Percentiles rank a stretch among this genome's conserved stretches.
Evolutionary conservation across 352 stramenopile species (phyloP).

Genomic region (Aphanomyces cochlioides): DNA sequence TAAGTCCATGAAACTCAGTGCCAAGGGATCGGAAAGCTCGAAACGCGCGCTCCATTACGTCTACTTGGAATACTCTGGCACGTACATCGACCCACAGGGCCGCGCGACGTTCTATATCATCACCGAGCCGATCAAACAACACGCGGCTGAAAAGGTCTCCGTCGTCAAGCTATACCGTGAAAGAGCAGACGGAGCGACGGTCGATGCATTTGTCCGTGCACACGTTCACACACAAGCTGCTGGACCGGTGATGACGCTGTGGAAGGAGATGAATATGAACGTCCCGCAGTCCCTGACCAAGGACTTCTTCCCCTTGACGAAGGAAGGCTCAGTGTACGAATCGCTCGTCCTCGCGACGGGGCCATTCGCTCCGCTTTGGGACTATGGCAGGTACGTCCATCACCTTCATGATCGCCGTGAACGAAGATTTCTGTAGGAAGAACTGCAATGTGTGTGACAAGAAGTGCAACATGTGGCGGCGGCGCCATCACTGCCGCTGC

Average conservation of each 20-base stretch:
- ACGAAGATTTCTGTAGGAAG: slow-evolving; percentile 6
- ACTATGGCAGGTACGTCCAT: slow-evolving; percentile 11
- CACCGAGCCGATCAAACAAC: slow-evolving; percentile 8
- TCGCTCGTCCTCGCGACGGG: slow-evolving; percentile 17
- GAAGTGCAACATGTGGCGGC: neutral
- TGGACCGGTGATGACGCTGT: neutral
- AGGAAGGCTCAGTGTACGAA: slow-evolving; percentile 10
- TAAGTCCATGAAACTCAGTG: slow-evolving; percentile 12
- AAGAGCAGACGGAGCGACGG: neutral
- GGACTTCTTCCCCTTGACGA: neutral
- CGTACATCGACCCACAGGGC: neutral
- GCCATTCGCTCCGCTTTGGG: neutral
- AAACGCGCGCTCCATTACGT: neutral
- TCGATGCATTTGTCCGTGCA: slow-evolving; percentile 1
- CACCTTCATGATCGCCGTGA: neutral
- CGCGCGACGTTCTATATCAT: slow-evolving; percentile 15
- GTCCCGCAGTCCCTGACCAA: neutral
- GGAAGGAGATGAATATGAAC: slow-evolving; percentile 17
- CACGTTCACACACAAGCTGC: neutral
- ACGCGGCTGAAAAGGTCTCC: slow-evolving; percentile 1
- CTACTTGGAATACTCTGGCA: neutral
- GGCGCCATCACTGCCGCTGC: slow-evolving; percentile 14
- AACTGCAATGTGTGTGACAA: slow-evolving; percentile 8
- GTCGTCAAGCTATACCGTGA: slow-evolving; percentile 23
- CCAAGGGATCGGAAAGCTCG: neutral